phyloP scores from a whole-genome alignment of 192 early-diverging fungal species.

The Coemansia asiatica region DNA sequence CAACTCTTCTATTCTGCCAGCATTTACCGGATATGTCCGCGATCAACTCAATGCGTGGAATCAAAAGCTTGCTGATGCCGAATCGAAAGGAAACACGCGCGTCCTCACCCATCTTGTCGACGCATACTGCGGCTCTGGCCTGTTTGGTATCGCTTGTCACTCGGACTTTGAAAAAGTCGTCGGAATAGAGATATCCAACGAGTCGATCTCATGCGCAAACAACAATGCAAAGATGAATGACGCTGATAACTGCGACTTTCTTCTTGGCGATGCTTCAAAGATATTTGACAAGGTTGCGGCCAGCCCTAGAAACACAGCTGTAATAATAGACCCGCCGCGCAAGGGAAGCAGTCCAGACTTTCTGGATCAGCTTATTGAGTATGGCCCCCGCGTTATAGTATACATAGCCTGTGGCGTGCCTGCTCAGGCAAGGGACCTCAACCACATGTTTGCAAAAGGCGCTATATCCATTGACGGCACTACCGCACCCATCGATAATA shows the following conservation, averaged over 20 bases:
- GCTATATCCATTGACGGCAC: slow-evolving; percentile 33
- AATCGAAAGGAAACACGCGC: slow-evolving; percentile 15
- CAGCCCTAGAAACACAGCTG: slow-evolving; percentile 55
- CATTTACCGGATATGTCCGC: slow-evolving; percentile 62
- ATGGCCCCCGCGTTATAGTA: slow-evolving; percentile 67
- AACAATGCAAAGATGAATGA: slow-evolving; percentile 63
- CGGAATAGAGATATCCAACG: slow-evolving; percentile 67
- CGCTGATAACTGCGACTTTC: slow-evolving; percentile 58
- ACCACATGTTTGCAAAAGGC: slow-evolving; percentile 54
- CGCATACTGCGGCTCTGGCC: slow-evolving; percentile 72
- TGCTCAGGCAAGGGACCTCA: slow-evolving; percentile 62
- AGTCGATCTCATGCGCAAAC: slow-evolving; percentile 63
- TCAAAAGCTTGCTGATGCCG: slow-evolving; percentile 4
- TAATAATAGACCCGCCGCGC: slow-evolving; percentile 74
- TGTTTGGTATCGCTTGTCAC: slow-evolving; percentile 68
- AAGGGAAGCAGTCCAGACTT: slow-evolving; percentile 68
- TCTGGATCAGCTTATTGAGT: slow-evolving; percentile 64
- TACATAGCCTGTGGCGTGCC: slow-evolving; percentile 72
- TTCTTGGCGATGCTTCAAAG: slow-evolving; percentile 60
- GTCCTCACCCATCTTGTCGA: slow-evolving; percentile 61
- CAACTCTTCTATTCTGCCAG: slow-evolving; percentile 66
- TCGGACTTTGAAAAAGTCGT: slow-evolving; percentile 62
- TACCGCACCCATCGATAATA: slow-evolving; percentile 11
- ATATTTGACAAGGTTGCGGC: slow-evolving; percentile 61
- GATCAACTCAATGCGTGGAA: slow-evolving; percentile 57